Evolutionary conservation across 1,284 basidiomycete species (phyloP).

Genomic region (Tylopilus sp.): DNA sequence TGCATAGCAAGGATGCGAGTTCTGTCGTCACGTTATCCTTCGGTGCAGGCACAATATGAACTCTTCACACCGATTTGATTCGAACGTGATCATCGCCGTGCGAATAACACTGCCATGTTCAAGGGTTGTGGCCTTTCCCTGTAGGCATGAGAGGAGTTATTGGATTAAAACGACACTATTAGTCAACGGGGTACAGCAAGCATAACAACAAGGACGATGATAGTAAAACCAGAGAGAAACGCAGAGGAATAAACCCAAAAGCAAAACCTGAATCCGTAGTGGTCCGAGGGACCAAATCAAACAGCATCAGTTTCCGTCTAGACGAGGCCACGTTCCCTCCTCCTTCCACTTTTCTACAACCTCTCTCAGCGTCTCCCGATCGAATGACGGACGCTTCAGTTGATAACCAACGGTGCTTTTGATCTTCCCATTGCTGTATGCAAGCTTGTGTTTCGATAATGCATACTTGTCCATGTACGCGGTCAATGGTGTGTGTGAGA

Average conservation of each 20-base stretch:
- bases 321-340: conserved; percentile 69
- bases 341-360: conserved; percentile 77
- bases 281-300: no score
- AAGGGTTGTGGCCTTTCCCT: background rate
- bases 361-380: conserved; percentile 62
- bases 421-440: conserved; percentile 65
- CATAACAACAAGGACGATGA: conserved; percentile 4
- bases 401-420: conserved; percentile 73
- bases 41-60: no score
- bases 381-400: conserved; percentile 61
- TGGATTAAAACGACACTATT: conserved; percentile 28
- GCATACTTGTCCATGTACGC: conserved; percentile 81
- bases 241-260: conserved; percentile 18
- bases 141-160: background rate
- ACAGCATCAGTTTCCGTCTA: conserved; percentile 22
- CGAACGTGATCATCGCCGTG: background rate
- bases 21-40: no score
- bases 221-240: conserved; percentile 11
- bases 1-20: no score
- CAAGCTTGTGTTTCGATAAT: conserved; percentile 62
- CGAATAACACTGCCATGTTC: background rate
- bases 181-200: conserved; percentile 19
- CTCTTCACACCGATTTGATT: no score
- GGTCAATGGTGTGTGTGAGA: conserved; percentile 71
- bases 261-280: conserved; percentile 3